These are phyloP conservation scores for Ogataea sp. DNA, from an alignment of 805 yeast species.

Conservation along the genomic window DNA sequence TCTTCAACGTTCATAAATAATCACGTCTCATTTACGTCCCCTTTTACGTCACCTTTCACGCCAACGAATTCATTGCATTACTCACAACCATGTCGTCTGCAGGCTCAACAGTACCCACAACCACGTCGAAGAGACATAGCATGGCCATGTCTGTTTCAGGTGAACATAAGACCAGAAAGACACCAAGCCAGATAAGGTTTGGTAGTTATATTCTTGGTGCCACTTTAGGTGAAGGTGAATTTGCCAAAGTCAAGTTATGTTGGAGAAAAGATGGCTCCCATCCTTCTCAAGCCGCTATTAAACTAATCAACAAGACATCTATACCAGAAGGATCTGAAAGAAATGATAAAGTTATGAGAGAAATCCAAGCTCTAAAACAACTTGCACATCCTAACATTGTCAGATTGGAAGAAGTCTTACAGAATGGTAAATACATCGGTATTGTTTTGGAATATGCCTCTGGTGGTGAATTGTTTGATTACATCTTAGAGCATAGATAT, in stretches of 20 bases:
- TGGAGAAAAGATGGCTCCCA: conserved; percentile 83
- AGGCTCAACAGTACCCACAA: conserved; percentile 4
- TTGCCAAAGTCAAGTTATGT: conserved; percentile 94
- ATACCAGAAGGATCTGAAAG: conserved; percentile 81
- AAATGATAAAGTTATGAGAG: conserved; percentile 85
- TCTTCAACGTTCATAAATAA: too few species aligned
- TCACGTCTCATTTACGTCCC: too few species aligned
- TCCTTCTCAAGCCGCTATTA: conserved; percentile 86
- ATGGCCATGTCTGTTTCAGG: conserved; percentile 19
- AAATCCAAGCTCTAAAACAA: conserved; percentile 81
- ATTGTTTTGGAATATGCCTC: conserved; percentile 95
- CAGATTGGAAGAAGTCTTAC: conserved; percentile 83
- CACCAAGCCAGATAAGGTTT: conserved; percentile 66
- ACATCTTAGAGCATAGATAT: conserved; percentile 78
- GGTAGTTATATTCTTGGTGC: conserved; percentile 89
- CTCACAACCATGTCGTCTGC: too few species aligned
- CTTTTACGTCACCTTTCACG: too few species aligned
- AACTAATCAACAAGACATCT: conserved; percentile 80
- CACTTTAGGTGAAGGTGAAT: conserved; percentile 96
- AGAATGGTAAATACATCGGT: conserved; percentile 91
- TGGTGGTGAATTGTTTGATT: conserved; percentile 94
- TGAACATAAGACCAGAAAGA: conserved; percentile 19
- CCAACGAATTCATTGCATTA: too few species aligned
- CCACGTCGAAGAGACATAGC: conserved; percentile 12
- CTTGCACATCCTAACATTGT: conserved; percentile 93